Conservation (phyloP, 441 rosid species). For the Francoa sonchifolia region DNA sequence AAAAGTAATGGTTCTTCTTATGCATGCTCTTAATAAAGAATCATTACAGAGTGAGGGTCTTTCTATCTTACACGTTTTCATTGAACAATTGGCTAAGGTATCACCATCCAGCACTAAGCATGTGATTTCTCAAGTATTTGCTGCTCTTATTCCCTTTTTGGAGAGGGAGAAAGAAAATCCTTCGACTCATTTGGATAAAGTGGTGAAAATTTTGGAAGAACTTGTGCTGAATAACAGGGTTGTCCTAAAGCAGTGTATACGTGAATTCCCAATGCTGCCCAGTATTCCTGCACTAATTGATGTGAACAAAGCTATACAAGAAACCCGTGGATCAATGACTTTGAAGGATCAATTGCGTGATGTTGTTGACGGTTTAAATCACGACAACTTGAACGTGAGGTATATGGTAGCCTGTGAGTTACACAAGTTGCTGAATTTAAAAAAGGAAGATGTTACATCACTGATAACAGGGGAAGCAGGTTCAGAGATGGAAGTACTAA, state of each 20-base stretch:
- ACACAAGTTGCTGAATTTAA: constrained; percentile 66
- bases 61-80: constrained; percentile 72
- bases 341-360: constrained; percentile 84
- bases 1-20: constrained; percentile 92
- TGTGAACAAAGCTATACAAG: constrained; percentile 88
- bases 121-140: constrained; percentile 90
- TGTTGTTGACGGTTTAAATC: constrained; percentile 72
- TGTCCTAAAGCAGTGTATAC: constrained; percentile 77
- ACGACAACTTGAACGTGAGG: constrained; percentile 94
- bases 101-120: constrained; percentile 87
- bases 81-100: constrained; percentile 58
- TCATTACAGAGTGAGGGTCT: constrained; percentile 89
- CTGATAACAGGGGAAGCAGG: constrained; percentile 68
- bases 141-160: constrained; percentile 89
- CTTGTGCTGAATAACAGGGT: constrained; percentile 77
- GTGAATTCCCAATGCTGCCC: constrained; percentile 91
- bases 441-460: constrained; percentile 69
- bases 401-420: constrained; percentile 96
- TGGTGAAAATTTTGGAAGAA: constrained; percentile 81
- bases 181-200: constrained; percentile 43
- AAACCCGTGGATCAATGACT: constrained; percentile 86
- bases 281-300: constrained; percentile 61
- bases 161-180: constrained; percentile 67
- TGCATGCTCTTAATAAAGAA: constrained; percentile 88
- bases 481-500: constrained; percentile 79